phyloP scores from a whole-genome alignment of 306 rosid genomes.

The Dalbergia oliveri region DNA sequence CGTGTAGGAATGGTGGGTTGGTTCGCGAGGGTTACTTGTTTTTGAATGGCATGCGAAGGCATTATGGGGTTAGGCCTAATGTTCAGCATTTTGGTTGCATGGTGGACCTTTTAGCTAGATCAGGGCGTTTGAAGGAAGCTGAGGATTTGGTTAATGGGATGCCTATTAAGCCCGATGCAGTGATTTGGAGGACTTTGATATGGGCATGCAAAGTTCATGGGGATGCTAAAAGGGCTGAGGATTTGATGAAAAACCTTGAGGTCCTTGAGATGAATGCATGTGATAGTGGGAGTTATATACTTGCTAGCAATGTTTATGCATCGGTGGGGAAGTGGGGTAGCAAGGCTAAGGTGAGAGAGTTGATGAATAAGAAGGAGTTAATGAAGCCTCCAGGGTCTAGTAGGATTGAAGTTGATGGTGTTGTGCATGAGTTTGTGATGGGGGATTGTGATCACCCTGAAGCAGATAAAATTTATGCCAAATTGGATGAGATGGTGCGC shows the following conservation, averaged over 20 bases:
- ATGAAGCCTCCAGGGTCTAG: conserved; percentile 67
- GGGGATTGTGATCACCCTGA: conserved; percentile 60
- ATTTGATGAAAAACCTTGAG: conserved; percentile 42
- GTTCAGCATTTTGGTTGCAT: conserved; percentile 67
- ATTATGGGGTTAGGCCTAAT: conserved; percentile 54
- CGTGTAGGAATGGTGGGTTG: conserved; percentile 60
- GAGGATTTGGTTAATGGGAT: conserved; percentile 55
- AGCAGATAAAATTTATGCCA: conserved; percentile 47
- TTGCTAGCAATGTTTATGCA: conserved; percentile 66
- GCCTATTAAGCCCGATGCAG: conserved; percentile 63
- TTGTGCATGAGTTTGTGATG: conserved; percentile 60
- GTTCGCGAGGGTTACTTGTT: conserved; percentile 48
- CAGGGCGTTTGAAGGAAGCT: conserved; percentile 62
- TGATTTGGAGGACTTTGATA: conserved; percentile 65
- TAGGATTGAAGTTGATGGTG: conserved; percentile 63
- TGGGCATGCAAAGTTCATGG: conserved; percentile 62
- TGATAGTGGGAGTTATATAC: conserved; percentile 67
- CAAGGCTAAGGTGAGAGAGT: conserved; percentile 61
- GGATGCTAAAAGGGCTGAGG: conserved; percentile 52
- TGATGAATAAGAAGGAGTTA: conserved; percentile 60
- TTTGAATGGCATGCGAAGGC: conserved; percentile 44
- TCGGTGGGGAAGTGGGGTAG: conserved; percentile 59
- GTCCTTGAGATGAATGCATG: neutral
- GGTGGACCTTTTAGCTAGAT: conserved; percentile 67
- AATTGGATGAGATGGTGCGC: conserved; percentile 52